Evolutionary conservation across 768 basidiomycete genomes (phyloP), one percentile per base, ranked within the genome.

Genomic region (Agrocybe chaxingu): DNA sequence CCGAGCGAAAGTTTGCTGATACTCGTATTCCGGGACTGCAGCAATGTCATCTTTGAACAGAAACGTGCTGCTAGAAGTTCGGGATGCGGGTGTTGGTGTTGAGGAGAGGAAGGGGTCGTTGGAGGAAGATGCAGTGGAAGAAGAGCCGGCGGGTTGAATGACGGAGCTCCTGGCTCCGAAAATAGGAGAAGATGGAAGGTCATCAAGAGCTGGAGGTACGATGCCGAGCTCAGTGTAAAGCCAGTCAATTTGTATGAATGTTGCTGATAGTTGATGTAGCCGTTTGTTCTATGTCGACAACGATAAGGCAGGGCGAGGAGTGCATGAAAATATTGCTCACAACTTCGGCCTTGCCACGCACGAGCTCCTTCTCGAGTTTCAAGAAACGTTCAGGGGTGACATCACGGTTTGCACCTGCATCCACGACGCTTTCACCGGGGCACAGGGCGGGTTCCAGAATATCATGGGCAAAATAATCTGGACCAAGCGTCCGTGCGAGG

Each of bases 271-370:
- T 47, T 85, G 75, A 43, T 75, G 71, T 32, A 89, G 73, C 24
- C 90, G 84, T 62, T 86, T 88, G 24, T 76, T 68, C 89, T 91
- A 53, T 5, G 42, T 38, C n/a, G 38, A 34, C 42, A 9, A 43
- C 39, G 16, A 37, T 33, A 30, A 13, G n/a, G 33, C 1, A 42
- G 9, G 1, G 11, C 42, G n/a, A 42, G 4, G 8, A 11, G n/a
- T 46, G 47, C 37, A 53, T 30, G 36, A n/a, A 30, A 9, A 8
- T 10, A 9, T 1, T 8, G 74, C 88, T 61, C 58, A 92, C 88
- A 47, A 92, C 78, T 79, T 95, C 92, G n/a, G 80, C 79, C 66
- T 92, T 92, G 8, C 89, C 91, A 47, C 87, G 75, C 8, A 89
- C 84, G 12, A 93, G 77, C 60, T 94, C 91, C 63, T 89, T 87